Evolutionary conservation across 352 stramenopile genomes (phyloP).

Genomic region (Globisporangium takayamanum): DNA sequence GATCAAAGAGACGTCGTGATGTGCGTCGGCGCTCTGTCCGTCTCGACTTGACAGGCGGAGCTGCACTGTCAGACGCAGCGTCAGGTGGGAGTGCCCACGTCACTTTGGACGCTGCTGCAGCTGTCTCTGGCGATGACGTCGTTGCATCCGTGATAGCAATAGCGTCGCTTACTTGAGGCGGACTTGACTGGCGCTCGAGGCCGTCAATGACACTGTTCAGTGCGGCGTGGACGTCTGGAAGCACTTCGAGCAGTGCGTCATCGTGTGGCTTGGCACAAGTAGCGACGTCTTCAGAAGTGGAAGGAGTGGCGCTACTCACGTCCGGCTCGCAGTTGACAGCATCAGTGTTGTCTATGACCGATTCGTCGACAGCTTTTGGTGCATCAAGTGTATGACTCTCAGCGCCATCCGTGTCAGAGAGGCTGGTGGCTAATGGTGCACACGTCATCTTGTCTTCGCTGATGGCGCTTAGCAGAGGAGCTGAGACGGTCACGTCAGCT

Average conservation of each 20-base stretch:
- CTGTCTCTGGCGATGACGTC: not conserved
- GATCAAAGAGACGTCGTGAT: slow-evolving; percentile 24
- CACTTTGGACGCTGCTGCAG: not conserved
- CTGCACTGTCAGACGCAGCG: not conserved
- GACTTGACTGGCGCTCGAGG: not conserved
- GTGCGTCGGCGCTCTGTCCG: slow-evolving; percentile 23
- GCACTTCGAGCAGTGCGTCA: not conserved
- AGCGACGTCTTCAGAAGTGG: too few species aligned
- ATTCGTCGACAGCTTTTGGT: too few species aligned
- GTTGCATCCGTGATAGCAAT: not conserved
- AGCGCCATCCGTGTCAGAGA: too few species aligned
- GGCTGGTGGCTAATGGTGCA: too few species aligned
- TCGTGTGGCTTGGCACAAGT: too few species aligned
- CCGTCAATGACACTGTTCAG: not conserved
- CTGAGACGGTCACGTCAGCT: too few species aligned
- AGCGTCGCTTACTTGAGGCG: not conserved
- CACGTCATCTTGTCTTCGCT: too few species aligned
- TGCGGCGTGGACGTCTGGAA: not conserved
- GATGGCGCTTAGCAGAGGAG: too few species aligned
- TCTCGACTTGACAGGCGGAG: slow-evolving; percentile 2
- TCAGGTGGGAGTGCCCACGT: slow-evolving; percentile 6
- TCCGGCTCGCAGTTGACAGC: too few species aligned
- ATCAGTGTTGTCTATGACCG: too few species aligned
- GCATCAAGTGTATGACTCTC: too few species aligned
- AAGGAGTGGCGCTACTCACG: too few species aligned